A percentile compares a stretch with the other conserved stretches of the same genome.
phyloP scores from a whole-genome alignment of 768 basidiomycete species.

The Mycena polygramma region DNA sequence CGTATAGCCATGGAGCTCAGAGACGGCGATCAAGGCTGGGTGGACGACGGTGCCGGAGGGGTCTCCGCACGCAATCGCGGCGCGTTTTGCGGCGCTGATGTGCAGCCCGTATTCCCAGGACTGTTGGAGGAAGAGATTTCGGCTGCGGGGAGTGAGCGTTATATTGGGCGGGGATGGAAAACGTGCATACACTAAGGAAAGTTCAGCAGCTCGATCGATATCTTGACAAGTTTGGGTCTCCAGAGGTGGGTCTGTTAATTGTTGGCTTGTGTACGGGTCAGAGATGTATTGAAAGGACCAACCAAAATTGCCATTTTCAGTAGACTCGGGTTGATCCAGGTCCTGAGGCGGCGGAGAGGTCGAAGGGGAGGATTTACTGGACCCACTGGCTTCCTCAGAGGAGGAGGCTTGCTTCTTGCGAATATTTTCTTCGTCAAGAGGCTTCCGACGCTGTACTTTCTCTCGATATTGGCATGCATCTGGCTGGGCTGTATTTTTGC shows the following conservation, averaged over 20 bases:
- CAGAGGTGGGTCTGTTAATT: not conserved
- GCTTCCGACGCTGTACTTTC: not conserved
- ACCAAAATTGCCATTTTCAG: not conserved
- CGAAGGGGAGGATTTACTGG: not conserved
- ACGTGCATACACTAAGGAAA: not conserved
- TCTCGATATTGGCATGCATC: constrained; percentile 14
- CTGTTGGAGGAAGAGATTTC: constrained; percentile 28
- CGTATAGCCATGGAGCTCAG: constrained; percentile 21
- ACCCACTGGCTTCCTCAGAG: not conserved
- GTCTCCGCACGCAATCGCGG: constrained; percentile 27
- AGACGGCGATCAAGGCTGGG: constrained; percentile 15
- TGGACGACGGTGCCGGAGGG: constrained; percentile 9
- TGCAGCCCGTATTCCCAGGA: constrained; percentile 16
- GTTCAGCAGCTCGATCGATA: not conserved
- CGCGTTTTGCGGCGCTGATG: constrained; percentile 12
- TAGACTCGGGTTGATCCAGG: too few relatives aligned
- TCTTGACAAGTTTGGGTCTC: not conserved
- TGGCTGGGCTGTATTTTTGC: not conserved
- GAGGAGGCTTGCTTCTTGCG: not conserved
- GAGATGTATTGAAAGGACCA: too few relatives aligned
- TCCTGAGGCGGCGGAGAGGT: not conserved
- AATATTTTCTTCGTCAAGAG: not conserved
- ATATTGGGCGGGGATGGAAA: too few relatives aligned
- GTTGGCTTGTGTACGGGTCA: too few relatives aligned
- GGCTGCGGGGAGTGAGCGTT: not conserved